phyloP scores from a whole-genome alignment of 169 alveolate species.

The Plasmodium coatneyi region DNA sequence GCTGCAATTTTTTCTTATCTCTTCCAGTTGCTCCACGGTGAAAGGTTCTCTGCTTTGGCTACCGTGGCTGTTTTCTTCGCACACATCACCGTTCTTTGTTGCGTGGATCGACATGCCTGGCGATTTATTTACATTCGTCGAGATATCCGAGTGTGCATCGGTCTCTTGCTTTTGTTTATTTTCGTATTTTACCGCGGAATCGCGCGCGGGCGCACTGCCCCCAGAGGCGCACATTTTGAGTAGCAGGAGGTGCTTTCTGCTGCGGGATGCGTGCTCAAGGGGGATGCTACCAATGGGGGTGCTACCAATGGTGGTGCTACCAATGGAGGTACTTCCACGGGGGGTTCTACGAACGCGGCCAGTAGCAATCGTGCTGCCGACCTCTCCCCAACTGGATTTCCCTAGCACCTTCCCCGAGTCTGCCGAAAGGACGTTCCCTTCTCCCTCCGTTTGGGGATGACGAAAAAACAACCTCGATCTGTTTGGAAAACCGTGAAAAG shows the following conservation, averaged over 20 bases:
- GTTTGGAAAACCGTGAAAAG: background rate
- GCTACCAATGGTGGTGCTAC: background rate
- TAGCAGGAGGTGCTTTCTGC: background rate
- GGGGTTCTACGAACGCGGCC: background rate
- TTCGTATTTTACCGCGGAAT: background rate
- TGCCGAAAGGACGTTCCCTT: background rate
- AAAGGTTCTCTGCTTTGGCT: background rate
- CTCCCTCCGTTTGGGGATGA: background rate
- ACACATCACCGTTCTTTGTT: background rate
- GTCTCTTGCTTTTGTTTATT: background rate
- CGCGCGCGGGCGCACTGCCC: background rate
- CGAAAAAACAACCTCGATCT: background rate
- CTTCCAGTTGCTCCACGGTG: constrained; percentile 23
- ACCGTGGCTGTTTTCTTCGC: background rate
- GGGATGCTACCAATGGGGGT: background rate
- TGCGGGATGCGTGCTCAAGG: background rate
- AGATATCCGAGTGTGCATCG: background rate
- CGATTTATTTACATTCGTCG: background rate
- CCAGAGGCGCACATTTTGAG: background rate
- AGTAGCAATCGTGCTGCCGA: background rate
- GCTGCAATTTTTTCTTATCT: constrained; percentile 15
- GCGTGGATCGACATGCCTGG: background rate
- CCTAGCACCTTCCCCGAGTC: background rate
- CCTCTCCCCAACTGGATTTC: background rate
- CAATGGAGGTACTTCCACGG: background rate